Evolutionary conservation across 345 rosid species (phyloP), one percentile per base, ranked within the genome.

Genomic region (Luvunga scandens): DNA sequence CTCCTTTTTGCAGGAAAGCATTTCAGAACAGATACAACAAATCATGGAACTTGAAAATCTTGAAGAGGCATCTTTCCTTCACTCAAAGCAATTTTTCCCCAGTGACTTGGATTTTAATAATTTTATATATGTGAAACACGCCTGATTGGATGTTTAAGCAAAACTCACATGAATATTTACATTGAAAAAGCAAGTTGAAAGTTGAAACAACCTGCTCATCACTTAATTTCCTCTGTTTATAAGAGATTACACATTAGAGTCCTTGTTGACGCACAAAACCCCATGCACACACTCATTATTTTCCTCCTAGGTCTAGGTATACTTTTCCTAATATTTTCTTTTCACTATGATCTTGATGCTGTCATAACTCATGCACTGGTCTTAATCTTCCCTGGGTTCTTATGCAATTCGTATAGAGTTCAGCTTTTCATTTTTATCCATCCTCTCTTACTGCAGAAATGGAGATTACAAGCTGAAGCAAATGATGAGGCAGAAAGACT

Each of bases 31-130:
- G 84, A 92, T 96, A 85, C 88, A 88, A 72, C 95, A 93, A 75
- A 88, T 93, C 75, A 92, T 93, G 97, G 99, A 95, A 85, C 91
- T 95, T 10, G 98, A 95, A 83, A 92, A 93, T 81, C 96, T 95
- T 82, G 98, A 95, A 87, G 99, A 92, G 97, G 99, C 83, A 85
- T 57, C 80, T 71, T 63, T 56, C 16, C 68, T 33, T 80, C 45
- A 56, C 80, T 75, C 56, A 24, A 65, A 36, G 22, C 34, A n/a
- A 19, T 30, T 48, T 27, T 63, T 53, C 7, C 30, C 53, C 56
- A n/a, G 3, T 27, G 19, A 36, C 4, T 59, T n/a, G 36, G 27
- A 28, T 30, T 42, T 45, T 45, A 45, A 45, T 45, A 1, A 45
- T 45, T 13, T 13, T 24, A 77, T 8, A 13, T 14, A 27, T n/a